These are phyloP conservation scores for Talaromyces sp. DNA, from an alignment of 2,329 filamentous ascomycete species.

Conservation along the genomic window DNA sequence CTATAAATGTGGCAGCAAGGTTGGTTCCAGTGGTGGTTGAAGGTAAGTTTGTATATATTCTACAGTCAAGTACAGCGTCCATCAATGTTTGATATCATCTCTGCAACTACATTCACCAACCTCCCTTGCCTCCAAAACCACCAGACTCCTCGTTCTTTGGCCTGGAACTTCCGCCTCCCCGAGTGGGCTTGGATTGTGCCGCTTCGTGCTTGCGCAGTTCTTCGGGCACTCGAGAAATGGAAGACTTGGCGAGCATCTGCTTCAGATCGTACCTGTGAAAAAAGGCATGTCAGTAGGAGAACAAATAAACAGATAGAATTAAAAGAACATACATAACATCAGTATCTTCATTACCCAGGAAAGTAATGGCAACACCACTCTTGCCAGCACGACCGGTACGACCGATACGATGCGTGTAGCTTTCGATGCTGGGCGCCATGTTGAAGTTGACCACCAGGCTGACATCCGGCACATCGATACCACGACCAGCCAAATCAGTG, in stretches of 20 bases:
- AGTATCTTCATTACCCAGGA: constrained; percentile 81
- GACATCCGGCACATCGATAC: constrained; percentile 96
- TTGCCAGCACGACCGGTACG: constrained; percentile 97
- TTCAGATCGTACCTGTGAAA: constrained; percentile 66
- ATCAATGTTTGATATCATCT: no score
- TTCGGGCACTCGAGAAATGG: constrained; percentile 82
- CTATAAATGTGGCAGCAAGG: not conserved
- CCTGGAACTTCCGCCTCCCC: constrained; percentile 29
- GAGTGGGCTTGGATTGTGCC: constrained; percentile 73
- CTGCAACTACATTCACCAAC: constrained; percentile 17
- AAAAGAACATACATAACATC: constrained; percentile 65
- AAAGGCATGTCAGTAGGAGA: constrained; percentile 15
- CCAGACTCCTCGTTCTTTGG: constrained; percentile 44
- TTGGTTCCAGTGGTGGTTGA: not conserved
- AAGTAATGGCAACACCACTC: constrained; percentile 92
- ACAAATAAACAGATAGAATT: not conserved
- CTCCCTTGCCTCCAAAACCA: constrained; percentile 31
- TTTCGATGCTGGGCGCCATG: constrained; percentile 90
- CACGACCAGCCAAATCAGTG: constrained; percentile 89
- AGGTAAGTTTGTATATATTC: not conserved
- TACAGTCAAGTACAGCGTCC: not conserved
- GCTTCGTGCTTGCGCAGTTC: constrained; percentile 84
- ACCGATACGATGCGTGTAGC: constrained; percentile 93
- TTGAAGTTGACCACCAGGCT: constrained; percentile 97
- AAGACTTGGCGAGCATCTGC: constrained; percentile 90